Evolutionary conservation across 495 filamentous ascomycete species (phyloP).

Genomic region (Lasiosphaeria ovina): DNA sequence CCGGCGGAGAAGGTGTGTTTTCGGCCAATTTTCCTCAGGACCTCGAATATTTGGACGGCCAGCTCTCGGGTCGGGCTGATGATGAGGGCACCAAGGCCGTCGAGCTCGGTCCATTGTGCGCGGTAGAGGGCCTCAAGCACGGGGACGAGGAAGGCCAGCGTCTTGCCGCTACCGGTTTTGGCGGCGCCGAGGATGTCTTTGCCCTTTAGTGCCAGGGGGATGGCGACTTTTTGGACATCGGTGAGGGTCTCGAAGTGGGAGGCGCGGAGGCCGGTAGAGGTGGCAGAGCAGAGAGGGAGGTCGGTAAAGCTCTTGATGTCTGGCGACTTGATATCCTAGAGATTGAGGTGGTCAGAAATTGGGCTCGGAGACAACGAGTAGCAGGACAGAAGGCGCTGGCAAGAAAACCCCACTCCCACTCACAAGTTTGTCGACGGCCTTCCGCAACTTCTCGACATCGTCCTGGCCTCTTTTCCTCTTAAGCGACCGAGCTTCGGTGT

Average conservation of each 20-base stretch:
- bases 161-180: conserved; percentile 97
- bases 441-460: conserved; percentile 56
- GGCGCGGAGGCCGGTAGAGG: conserved; percentile 72
- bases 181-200: conserved; percentile 90
- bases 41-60: conserved; percentile 96
- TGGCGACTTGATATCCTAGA: conserved; percentile 45
- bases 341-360: not conserved
- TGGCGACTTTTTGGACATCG: conserved; percentile 84
- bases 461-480: conserved; percentile 52
- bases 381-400: not conserved
- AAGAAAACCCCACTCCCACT: conserved; percentile 4
- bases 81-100: conserved; percentile 89
- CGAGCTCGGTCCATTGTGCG: conserved; percentile 81
- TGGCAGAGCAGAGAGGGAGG: conserved; percentile 85
- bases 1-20: conserved; percentile 92
- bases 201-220: conserved; percentile 82
- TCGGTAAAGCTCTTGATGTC: conserved; percentile 65
- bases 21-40: conserved; percentile 83
- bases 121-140: conserved; percentile 94
- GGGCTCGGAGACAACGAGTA: too few relatives aligned
- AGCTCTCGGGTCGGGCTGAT: conserved; percentile 93
- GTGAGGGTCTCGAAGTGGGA: conserved; percentile 89
- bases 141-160: conserved; percentile 86
- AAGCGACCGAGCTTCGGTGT: conserved; percentile 36
- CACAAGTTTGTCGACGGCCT: conserved; percentile 40